Evolutionary conservation across 495 filamentous ascomycete species (phyloP).

Genomic region (Friedmanniomyces simplex): DNA sequence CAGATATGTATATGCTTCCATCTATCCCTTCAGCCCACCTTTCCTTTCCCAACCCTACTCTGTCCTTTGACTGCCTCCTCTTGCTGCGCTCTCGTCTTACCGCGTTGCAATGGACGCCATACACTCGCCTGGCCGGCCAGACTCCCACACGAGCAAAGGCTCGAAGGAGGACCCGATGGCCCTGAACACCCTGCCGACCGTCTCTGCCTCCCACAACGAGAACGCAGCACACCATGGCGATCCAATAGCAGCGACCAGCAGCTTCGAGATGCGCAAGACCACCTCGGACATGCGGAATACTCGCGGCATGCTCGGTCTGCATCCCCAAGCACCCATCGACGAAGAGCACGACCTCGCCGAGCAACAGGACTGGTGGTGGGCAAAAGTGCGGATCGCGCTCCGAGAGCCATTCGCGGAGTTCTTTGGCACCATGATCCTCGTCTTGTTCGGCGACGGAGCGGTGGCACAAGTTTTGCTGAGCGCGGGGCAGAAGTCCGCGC

Average conservation of each 20-base stretch:
- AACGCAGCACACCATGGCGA: neutral
- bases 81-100: too few relatives aligned
- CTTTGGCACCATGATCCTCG: slow-evolving; percentile 48
- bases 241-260: neutral
- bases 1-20: too few relatives aligned
- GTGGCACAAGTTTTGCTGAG: slow-evolving; percentile 23
- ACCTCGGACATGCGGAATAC: slow-evolving; percentile 5
- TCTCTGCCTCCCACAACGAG: slow-evolving; percentile 1
- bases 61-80: too few relatives aligned
- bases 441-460: slow-evolving; percentile 27
- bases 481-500: slow-evolving; percentile 6
- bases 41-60: too few relatives aligned
- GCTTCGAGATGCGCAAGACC: neutral
- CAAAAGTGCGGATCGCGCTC: slow-evolving; percentile 34
- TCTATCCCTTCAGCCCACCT: too few relatives aligned
- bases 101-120: too few relatives aligned
- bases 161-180: slow-evolving; percentile 7
- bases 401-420: slow-evolving; percentile 54
- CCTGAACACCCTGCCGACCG: slow-evolving; percentile 1
- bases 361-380: slow-evolving; percentile 35
- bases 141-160: neutral
- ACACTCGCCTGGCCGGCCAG: neutral
- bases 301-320: slow-evolving; percentile 15
- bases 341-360: slow-evolving; percentile 17
- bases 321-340: slow-evolving; percentile 15